Conservation (phyloP, 805 yeast species). For the Spathaspora gorwiae region DNA sequence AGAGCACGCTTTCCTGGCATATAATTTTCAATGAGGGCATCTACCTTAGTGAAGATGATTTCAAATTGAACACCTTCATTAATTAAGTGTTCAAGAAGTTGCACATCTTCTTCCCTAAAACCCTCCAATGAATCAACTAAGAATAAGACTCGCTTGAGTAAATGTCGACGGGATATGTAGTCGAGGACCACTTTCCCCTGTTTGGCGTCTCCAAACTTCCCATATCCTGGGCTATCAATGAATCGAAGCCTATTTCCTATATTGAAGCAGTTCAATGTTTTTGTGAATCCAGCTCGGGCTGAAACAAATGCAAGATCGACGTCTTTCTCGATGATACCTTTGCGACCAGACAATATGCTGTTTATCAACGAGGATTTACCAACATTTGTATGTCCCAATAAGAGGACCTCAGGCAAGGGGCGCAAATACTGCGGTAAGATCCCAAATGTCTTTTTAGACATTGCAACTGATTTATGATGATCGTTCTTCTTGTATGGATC, state of each 20-base stretch:
- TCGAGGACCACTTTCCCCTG: slow-evolving; percentile 71
- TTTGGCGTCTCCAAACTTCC: slow-evolving; percentile 54
- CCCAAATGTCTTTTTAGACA: slow-evolving; percentile 25
- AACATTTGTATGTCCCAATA: slow-evolving; percentile 79
- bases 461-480: slow-evolving; percentile 13
- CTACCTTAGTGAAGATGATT: slow-evolving; percentile 73
- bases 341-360: slow-evolving; percentile 42
- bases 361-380: slow-evolving; percentile 82
- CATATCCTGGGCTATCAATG: slow-evolving; percentile 91
- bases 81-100: slow-evolving; percentile 47
- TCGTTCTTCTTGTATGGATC: slow-evolving; percentile 21
- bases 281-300: slow-evolving; percentile 52
- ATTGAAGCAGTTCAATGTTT: slow-evolving; percentile 67
- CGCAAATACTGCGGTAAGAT: slow-evolving; percentile 26
- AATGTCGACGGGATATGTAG: slow-evolving; percentile 53
- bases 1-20: slow-evolving; percentile 9
- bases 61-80: slow-evolving; percentile 65
- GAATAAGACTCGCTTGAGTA: slow-evolving; percentile 55
- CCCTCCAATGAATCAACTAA: slow-evolving; percentile 61
- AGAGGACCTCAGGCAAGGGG: slow-evolving; percentile 62
- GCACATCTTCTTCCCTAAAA: slow-evolving; percentile 50
- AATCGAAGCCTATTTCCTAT: slow-evolving; percentile 59
- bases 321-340: slow-evolving; percentile 22
- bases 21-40: slow-evolving; percentile 37
- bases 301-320: slow-evolving; percentile 47